A percentile compares a stretch with the other conserved stretches of the same genome.
Conservation (phyloP, 1,284 basidiomycete species). For the Volvariella volvacea region DNA sequence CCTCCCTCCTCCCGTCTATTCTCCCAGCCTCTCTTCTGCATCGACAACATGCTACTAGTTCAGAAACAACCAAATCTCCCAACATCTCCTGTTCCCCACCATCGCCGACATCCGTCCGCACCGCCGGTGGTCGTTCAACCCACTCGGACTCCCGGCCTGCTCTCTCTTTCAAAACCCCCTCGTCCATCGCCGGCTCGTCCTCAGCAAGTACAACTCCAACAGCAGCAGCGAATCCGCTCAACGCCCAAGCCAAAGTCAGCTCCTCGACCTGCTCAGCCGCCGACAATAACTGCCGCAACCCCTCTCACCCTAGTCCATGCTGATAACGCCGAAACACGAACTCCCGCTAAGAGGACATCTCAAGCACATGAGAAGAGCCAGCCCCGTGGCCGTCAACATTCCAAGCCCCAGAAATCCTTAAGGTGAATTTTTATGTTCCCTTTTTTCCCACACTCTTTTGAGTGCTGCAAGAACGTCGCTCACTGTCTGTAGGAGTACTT, state of each 20-base stretch:
- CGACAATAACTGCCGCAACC: slow-evolving; percentile 9
- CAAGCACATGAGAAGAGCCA: slow-evolving; percentile 12
- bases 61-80: slow-evolving; percentile 44
- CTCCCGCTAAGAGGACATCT: slow-evolving; percentile 11
- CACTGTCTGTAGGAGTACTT: slow-evolving; percentile 34
- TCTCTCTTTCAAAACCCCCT: slow-evolving; percentile 58
- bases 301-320: no score
- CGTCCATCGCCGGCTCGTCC: slow-evolving; percentile 23
- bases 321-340: not conserved
- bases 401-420: slow-evolving; percentile 21
- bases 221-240: slow-evolving; percentile 22
- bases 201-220: slow-evolving; percentile 24
- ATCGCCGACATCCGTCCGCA: slow-evolving; percentile 62
- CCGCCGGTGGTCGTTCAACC: slow-evolving; percentile 63
- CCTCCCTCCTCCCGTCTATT: slow-evolving; percentile 14
- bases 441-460: not conserved
- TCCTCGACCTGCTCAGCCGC: slow-evolving; percentile 12
- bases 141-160: slow-evolving; percentile 63
- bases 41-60: slow-evolving; percentile 61
- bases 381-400: slow-evolving; percentile 17
- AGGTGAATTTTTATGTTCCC: slow-evolving; percentile 16
- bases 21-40: slow-evolving; percentile 15
- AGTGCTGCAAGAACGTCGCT: slow-evolving; percentile 7
- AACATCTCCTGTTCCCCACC: slow-evolving; percentile 30
- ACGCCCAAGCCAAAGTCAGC: slow-evolving; percentile 5